Evolutionary conservation across 805 yeast species (phyloP), one percentile per base, ranked within the genome.

Genomic region (Candida vaughaniae): DNA sequence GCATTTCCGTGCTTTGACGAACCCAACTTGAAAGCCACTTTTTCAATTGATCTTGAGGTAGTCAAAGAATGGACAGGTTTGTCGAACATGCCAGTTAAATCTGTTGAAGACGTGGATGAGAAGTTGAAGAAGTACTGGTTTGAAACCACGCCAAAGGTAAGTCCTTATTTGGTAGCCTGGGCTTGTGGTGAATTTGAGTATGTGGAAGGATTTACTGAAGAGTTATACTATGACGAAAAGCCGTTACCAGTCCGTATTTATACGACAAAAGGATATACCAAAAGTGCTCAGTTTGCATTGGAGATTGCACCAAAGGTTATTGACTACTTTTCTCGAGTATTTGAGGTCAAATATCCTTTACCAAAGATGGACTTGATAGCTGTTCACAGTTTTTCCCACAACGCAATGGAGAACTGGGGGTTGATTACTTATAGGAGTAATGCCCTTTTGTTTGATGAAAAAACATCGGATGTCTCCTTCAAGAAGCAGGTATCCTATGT

Each of bases 361-460:
- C 91, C 95, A 30, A 86, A 86, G 61, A 65, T 85, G 57, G 95
- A 87, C 55, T 68, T 85, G 61, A 66, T 87, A 25, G 90, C 90
- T 3, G 82, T 86, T 39, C 90, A 86, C 48, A 78, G 84, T 35
- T 84, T 82, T 55, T 76, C 85, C 22, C 89, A 88, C 40, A 86
- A 87, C 49, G 95, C 95, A 16, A 86, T 86, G 95, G 95, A 86
- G 64, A 87, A 87, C 66, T 86, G 90, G 86, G 95, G 95, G 18
- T 66, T 87, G 34, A 77, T 86, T 36, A 60, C 83, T 74, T 51
- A 85, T 75, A 63, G 82, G 81, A 42, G 69, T 72, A 57, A 82
- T 52, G 62, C 77, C 46, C 50, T 68, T 60, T 49, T 75, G 72
- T 59, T 54, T 52, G 71, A 74, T 22, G 70, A 64, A 22, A 51